Conservation (phyloP, 345 rosid species). For the Excoecaria agallocha region DNA sequence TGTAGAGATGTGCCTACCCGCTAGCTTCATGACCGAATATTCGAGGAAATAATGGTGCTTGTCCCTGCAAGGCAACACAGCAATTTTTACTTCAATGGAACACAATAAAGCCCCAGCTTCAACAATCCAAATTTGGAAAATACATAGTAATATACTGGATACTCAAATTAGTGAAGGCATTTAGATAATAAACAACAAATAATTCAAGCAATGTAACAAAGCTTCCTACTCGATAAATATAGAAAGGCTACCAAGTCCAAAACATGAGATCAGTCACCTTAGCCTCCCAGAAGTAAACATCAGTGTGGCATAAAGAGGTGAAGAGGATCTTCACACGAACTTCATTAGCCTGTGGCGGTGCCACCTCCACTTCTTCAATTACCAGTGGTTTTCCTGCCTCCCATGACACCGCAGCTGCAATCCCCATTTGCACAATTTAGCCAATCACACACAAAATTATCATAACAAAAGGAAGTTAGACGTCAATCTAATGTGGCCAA, state of each 20-base stretch:
- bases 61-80: slow-evolving; percentile 47
- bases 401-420: slow-evolving; percentile 85
- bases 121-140: neutral
- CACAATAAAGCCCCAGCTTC: neutral
- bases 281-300: slow-evolving; percentile 96
- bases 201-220: neutral
- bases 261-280: slow-evolving; percentile 44
- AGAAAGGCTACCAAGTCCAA: neutral
- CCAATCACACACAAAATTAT: neutral
- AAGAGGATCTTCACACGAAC: slow-evolving; percentile 78
- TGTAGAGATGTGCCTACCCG: slow-evolving; percentile 43
- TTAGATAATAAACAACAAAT: neutral
- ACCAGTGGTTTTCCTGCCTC: slow-evolving; percentile 87
- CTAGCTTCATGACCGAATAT: slow-evolving; percentile 84
- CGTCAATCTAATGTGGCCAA: neutral
- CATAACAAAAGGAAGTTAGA: neutral
- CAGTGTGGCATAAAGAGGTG: slow-evolving; percentile 84
- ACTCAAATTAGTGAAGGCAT: neutral
- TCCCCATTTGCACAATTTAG: neutral
- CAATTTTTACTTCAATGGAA: slow-evolving; percentile 3
- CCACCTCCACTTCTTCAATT: slow-evolving; percentile 83
- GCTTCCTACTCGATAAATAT: neutral
- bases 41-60: slow-evolving; percentile 70
- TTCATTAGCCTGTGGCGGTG: slow-evolving; percentile 80
- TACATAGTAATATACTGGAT: too few species aligned